Percentiles rank a stretch among this genome's conserved stretches.
phyloP scores from a whole-genome alignment of 345 rosid species.

The Citrus inodora region DNA sequence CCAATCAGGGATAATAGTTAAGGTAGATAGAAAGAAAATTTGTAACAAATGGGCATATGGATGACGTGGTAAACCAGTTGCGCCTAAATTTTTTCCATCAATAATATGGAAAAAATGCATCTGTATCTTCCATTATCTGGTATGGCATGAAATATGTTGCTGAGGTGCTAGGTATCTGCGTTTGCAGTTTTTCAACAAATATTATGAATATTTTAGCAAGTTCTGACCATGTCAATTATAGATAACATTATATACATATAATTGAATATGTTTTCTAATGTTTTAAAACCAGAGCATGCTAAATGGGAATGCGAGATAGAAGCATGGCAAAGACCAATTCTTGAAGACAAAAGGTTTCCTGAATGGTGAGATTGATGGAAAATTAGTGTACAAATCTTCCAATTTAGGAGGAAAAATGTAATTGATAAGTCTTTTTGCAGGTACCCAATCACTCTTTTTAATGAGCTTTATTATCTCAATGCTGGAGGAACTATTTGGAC shows the following conservation, averaged over 20 bases:
- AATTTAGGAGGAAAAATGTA: constrained; percentile 4
- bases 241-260: neutral
- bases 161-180: too few species aligned
- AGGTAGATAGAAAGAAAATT: too few species aligned
- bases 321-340: constrained; percentile 90
- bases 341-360: constrained; percentile 84
- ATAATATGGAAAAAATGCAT: too few species aligned
- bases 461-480: constrained; percentile 91
- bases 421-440: constrained; percentile 37
- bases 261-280: constrained; percentile 9
- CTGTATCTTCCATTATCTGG: too few species aligned
- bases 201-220: neutral
- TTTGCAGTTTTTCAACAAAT: too few species aligned
- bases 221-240: neutral
- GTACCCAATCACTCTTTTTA: constrained; percentile 85
- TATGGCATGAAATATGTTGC: too few species aligned
- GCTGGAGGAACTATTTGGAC: constrained; percentile 96
- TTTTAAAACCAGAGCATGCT: constrained; percentile 48
- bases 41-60: too few species aligned
- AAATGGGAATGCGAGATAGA: constrained; percentile 83
- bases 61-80: too few species aligned
- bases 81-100: too few species aligned
- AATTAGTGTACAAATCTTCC: constrained; percentile 13
- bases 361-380: constrained; percentile 53
- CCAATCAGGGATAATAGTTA: too few species aligned